Percentiles rank a stretch among this genome's conserved stretches.
Evolutionary conservation across 306 rosid species (phyloP).

Genomic region (Vigna radiata): DNA sequence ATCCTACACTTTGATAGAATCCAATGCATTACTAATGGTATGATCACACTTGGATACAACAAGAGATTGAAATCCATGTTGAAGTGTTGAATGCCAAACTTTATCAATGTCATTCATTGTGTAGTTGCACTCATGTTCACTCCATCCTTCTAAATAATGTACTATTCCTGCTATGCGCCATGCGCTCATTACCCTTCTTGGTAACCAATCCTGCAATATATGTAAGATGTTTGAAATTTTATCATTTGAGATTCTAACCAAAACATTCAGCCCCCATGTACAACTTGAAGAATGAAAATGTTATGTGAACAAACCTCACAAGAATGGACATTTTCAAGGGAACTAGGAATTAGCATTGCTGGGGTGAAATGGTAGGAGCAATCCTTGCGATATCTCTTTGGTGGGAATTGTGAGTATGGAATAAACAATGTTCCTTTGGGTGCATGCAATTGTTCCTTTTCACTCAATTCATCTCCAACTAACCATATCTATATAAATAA

Average conservation of each 20-base stretch:
- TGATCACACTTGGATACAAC: too few relatives aligned
- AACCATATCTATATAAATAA: slow-evolving; percentile 58
- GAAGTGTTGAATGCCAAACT: slow-evolving; percentile 73
- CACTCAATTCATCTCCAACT: slow-evolving; percentile 62
- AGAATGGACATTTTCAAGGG: slow-evolving; percentile 64
- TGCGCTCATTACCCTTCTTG: slow-evolving; percentile 53
- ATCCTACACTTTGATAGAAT: too few relatives aligned
- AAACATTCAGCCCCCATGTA: too few relatives aligned
- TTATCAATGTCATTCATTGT: slow-evolving; percentile 50
- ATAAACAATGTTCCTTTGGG: slow-evolving; percentile 62
- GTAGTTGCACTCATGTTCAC: slow-evolving; percentile 63
- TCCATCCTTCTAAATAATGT: slow-evolving; percentile 74
- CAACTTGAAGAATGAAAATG: too few relatives aligned
- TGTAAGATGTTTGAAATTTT: not conserved
- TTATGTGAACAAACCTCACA: slow-evolving; percentile 69
- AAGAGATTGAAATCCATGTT: slow-evolving; percentile 73
- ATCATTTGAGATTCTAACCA: too few relatives aligned
- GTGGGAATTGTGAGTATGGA: slow-evolving; percentile 80
- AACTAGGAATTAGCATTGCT: slow-evolving; percentile 62
- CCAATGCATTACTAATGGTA: too few relatives aligned
- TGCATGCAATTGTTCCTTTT: slow-evolving; percentile 69
- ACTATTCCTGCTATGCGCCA: slow-evolving; percentile 68
- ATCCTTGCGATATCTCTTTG: slow-evolving; percentile 61
- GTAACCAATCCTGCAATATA: slow-evolving; percentile 62
- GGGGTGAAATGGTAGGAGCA: slow-evolving; percentile 71